Percentiles rank a stretch among this genome's conserved stretches.
Conservation (phyloP, 164 flowering plant species). For the Santalum album region DNA sequence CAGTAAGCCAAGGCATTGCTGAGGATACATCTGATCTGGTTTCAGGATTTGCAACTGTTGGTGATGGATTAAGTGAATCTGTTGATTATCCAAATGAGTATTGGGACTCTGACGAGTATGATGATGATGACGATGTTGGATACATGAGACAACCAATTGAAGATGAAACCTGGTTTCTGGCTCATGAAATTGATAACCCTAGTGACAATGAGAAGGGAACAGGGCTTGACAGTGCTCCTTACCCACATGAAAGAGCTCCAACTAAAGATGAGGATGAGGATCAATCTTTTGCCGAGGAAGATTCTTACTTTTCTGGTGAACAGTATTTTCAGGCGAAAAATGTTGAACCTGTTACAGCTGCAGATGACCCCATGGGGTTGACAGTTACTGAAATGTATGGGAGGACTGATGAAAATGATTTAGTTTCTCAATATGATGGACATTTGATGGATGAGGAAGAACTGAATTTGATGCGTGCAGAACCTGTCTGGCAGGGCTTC, state of each 20-base stretch:
- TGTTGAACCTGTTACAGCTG: slow-evolving; percentile 37
- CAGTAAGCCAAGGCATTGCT: slow-evolving; percentile 95
- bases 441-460: slow-evolving; percentile 90
- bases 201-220: slow-evolving; percentile 95
- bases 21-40: slow-evolving; percentile 90
- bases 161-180: slow-evolving; percentile 97
- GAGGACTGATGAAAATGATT: slow-evolving; percentile 44
- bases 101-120: slow-evolving; percentile 99
- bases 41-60: slow-evolving; percentile 92
- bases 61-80: slow-evolving; percentile 89
- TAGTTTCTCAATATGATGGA: slow-evolving; percentile 86
- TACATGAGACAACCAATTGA: slow-evolving; percentile 97
- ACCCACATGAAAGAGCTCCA: slow-evolving; percentile 57
- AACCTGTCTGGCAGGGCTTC: slow-evolving; percentile 98
- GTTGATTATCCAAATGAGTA: slow-evolving; percentile 90
- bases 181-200: slow-evolving; percentile 98
- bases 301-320: slow-evolving; percentile 91
- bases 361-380: slow-evolving; percentile 59
- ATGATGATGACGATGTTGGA: slow-evolving; percentile 95
- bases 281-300: slow-evolving; percentile 94
- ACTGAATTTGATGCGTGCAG: slow-evolving; percentile 76
- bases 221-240: slow-evolving; percentile 79
- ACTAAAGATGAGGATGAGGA: slow-evolving; percentile 83
- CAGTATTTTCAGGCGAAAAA: slow-evolving; percentile 51
- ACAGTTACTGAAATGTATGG: slow-evolving; percentile 56